phyloP scores from a whole-genome alignment of 805 yeast species.

The Suhomyces sp. region DNA sequence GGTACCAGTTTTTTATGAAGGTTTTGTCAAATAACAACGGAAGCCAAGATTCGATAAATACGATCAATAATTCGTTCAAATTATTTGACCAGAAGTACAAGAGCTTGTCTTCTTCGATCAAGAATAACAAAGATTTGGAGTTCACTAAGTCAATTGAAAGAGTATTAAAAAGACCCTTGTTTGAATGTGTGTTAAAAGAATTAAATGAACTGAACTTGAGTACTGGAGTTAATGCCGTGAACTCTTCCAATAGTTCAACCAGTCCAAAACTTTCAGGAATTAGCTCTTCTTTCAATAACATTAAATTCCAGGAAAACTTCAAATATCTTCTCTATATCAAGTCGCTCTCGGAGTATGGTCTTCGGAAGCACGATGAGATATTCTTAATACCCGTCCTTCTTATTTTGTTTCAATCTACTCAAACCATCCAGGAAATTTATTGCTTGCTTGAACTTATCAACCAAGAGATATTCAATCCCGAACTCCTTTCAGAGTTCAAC shows the following conservation, averaged over 20 bases:
- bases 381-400: slow-evolving; percentile 40
- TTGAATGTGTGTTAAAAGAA: slow-evolving; percentile 21
- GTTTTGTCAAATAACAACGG: slow-evolving; percentile 20
- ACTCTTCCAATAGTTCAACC: neutral
- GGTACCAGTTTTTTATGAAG: slow-evolving; percentile 29
- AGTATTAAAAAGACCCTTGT: slow-evolving; percentile 32
- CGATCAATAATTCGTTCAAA: slow-evolving; percentile 18
- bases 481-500: slow-evolving; percentile 26
- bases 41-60: slow-evolving; percentile 15
- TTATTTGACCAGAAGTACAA: slow-evolving; percentile 21
- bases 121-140: slow-evolving; percentile 32
- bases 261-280: neutral
- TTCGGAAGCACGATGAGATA: slow-evolving; percentile 39
- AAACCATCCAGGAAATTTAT: slow-evolving; percentile 26
- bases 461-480: slow-evolving; percentile 29
- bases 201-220: slow-evolving; percentile 2
- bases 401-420: slow-evolving; percentile 25
- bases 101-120: slow-evolving; percentile 28
- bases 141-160: slow-evolving; percentile 26
- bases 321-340: slow-evolving; percentile 35
- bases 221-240: too few relatives aligned
- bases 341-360: slow-evolving; percentile 37
- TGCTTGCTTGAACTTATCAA: slow-evolving; percentile 34
- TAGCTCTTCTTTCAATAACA: slow-evolving; percentile 9
- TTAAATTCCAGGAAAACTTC: slow-evolving; percentile 24